phyloP scores from a whole-genome alignment of 2,329 filamentous ascomycete genomes.

The Cladophialophora carrionii region DNA sequence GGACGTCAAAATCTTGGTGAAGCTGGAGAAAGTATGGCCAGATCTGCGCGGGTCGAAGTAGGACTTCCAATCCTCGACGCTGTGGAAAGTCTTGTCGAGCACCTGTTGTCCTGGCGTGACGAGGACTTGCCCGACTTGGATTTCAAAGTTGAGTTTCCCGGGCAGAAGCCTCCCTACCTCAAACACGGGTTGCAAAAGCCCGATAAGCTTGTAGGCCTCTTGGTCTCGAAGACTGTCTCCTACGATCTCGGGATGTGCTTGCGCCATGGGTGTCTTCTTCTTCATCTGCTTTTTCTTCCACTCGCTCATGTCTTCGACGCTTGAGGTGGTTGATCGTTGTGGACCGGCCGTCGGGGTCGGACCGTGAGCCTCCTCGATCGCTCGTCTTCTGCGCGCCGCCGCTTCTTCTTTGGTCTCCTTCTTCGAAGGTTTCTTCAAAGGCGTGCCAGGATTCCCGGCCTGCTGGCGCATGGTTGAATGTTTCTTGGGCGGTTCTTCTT shows the following conservation, averaged over 20 bases:
- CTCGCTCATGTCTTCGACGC: constrained; percentile 25
- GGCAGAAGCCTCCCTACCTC: constrained; percentile 43
- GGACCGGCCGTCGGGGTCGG: constrained; percentile 6
- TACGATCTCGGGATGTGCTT: constrained; percentile 21
- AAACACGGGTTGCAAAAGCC: constrained; percentile 42
- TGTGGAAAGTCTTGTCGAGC: constrained; percentile 19
- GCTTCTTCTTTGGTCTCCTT: constrained; percentile 26
- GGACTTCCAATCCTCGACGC: constrained; percentile 40
- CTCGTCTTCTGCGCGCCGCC: constrained; percentile 17
- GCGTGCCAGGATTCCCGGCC: constrained; percentile 29
- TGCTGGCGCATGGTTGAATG: constrained; percentile 34
- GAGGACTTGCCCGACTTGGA: constrained; percentile 46
- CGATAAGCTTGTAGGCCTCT: constrained; percentile 40
- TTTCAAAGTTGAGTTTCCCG: constrained; percentile 44
- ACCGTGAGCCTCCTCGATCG: constrained; percentile 27
- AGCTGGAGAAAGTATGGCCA: constrained; percentile 39
- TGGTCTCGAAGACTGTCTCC: constrained; percentile 14
- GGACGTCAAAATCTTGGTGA: constrained; percentile 46
- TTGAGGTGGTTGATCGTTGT: background rate
- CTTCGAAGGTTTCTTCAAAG: constrained; percentile 20
- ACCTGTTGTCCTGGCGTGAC: constrained; percentile 35
- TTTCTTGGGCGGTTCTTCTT: constrained; percentile 14
- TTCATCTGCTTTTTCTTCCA: constrained; percentile 27
- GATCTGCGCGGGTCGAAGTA: constrained; percentile 40
- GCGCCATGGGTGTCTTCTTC: constrained; percentile 26